Conservation (phyloP, 306 rosid species). For the Oxytropis ochrocephala region DNA sequence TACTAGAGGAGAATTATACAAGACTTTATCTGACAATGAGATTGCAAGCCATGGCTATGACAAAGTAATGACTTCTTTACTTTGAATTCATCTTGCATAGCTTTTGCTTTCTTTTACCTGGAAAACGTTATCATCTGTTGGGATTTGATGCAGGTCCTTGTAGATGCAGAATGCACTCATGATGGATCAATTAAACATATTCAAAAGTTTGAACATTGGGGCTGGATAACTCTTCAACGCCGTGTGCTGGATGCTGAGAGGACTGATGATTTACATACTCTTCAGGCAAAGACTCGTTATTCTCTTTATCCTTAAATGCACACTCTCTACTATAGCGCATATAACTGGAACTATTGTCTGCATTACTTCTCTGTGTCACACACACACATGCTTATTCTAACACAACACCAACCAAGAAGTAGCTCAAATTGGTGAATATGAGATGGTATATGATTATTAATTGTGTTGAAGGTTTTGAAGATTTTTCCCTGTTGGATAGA, state of each 20-base stretch:
- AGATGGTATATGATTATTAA: not conserved
- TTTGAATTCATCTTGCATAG: conserved; percentile 1
- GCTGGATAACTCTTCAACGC: conserved; percentile 76
- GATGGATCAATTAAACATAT: conserved; percentile 93
- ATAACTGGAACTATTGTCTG: not conserved
- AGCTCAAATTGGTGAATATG: not conserved
- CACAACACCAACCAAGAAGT: not conserved
- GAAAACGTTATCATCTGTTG: not conserved
- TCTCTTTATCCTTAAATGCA: not conserved
- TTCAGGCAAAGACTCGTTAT: conserved; percentile 55
- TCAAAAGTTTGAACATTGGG: conserved; percentile 89
- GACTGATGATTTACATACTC: conserved; percentile 54
- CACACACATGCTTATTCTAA: not conserved
- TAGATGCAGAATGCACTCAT: conserved; percentile 98
- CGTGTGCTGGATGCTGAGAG: conserved; percentile 86
- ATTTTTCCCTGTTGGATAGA: not conserved
- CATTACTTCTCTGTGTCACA: not conserved
- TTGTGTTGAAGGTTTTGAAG: not conserved
- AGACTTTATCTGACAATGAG: conserved; percentile 34
- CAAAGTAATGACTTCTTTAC: conserved; percentile 41
- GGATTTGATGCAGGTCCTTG: conserved; percentile 61
- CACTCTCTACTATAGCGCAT: not conserved
- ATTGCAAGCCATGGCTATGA: conserved; percentile 59
- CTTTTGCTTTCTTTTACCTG: conserved; percentile 12
- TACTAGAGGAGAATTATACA: conserved; percentile 47